A percentile compares a stretch with the other conserved stretches of the same genome.
Conservation (phyloP, 2,329 filamentous ascomycete genomes). For the Kalmusia sp. region DNA sequence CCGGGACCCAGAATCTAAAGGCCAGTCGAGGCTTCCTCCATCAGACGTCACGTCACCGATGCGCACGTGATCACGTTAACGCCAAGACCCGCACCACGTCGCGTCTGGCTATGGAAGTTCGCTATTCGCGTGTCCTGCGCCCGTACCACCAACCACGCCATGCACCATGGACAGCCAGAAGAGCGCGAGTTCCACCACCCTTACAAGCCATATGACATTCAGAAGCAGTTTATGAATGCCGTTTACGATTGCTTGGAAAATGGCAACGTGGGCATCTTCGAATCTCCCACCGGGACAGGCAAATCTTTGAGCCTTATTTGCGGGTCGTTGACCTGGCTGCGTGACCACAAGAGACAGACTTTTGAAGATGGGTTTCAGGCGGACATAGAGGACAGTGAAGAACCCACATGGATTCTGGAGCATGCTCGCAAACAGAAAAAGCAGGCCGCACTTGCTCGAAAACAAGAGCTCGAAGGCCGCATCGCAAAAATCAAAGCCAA, state of each 20-base stretch:
- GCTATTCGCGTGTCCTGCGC: not conserved
- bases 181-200: slow-evolving; percentile 79
- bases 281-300: slow-evolving; percentile 91
- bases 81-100: not conserved
- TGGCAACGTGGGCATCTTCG: slow-evolving; percentile 84
- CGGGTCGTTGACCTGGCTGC: slow-evolving; percentile 88
- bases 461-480: slow-evolving; percentile 76
- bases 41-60: not conserved
- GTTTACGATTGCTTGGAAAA: slow-evolving; percentile 81
- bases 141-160: not conserved
- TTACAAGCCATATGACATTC: slow-evolving; percentile 85
- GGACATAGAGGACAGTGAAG: slow-evolving; percentile 64
- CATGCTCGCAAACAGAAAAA: slow-evolving; percentile 74
- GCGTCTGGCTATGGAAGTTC: not conserved
- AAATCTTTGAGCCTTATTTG: slow-evolving; percentile 94
- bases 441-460: slow-evolving; percentile 69
- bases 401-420: slow-evolving; percentile 85
- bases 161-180: slow-evolving; percentile 24
- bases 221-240: slow-evolving; percentile 84
- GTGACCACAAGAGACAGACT: slow-evolving; percentile 72
- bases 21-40: too few relatives aligned
- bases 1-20: not conserved
- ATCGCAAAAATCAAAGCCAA: slow-evolving; percentile 68
- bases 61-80: not conserved
- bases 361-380: slow-evolving; percentile 62